Percentiles rank a stretch among this genome's conserved stretches.
These are phyloP conservation scores for Fusarium piperis DNA, from an alignment of 2,329 filamentous ascomycete genomes.

Conservation along the genomic window DNA sequence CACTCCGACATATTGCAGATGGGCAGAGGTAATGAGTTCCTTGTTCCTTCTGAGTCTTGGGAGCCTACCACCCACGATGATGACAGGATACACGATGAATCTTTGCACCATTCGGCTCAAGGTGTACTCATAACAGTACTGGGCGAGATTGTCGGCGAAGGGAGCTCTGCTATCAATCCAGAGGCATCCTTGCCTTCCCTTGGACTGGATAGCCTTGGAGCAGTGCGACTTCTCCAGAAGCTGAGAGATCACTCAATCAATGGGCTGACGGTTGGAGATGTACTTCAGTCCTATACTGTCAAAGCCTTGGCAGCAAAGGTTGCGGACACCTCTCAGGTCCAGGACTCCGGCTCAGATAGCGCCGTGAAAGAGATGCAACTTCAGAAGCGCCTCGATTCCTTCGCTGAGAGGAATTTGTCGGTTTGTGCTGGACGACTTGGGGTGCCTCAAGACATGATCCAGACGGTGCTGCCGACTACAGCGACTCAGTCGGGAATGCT, in stretches of 20 bases:
- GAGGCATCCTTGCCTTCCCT: background rate
- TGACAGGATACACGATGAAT: background rate
- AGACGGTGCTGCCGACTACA: background rate
- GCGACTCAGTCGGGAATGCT: conserved; percentile 10
- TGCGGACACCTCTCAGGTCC: background rate
- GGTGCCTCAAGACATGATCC: background rate
- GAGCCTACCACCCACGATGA: background rate
- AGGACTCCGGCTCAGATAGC: background rate
- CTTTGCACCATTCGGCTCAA: background rate
- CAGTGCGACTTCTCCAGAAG: conserved; percentile 2
- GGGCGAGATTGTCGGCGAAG: background rate
- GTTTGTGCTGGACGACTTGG: background rate
- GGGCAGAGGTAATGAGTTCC: background rate
- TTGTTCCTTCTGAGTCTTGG: background rate
- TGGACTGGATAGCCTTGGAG: conserved; percentile 1
- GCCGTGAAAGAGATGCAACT: background rate
- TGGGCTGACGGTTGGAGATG: background rate
- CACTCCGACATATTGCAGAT: background rate
- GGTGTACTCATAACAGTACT: background rate
- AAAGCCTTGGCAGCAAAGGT: background rate
- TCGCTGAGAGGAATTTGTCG: background rate
- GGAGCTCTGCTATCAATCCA: background rate
- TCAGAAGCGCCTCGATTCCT: background rate
- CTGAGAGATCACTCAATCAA: conserved; percentile 1
- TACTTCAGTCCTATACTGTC: background rate